Evolutionary conservation across 1,284 basidiomycete species (phyloP), one percentile per base, ranked within the genome.

Genomic region (Puccinia coronata): DNA sequence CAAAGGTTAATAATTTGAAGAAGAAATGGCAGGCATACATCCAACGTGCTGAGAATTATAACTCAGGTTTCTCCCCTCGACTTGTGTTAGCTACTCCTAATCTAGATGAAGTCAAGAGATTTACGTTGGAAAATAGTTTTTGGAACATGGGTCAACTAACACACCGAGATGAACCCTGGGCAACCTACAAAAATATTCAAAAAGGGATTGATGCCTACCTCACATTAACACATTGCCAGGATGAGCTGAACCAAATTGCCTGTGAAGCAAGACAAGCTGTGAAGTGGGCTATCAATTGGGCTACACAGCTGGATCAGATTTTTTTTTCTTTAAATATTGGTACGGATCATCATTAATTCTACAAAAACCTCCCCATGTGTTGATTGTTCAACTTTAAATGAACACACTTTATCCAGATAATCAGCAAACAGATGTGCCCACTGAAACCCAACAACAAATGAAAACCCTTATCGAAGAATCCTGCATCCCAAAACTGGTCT

Each of bases 121-220:
- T 41, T 39, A 4, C 14, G 0, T 55, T 74, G 4, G 57, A 55
- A 0, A 49, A 74, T n/a, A 1, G 0, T 36, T 74, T 74, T n/a
- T 74, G 72, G 72, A 47, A 74, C 31, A n/a, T 41, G 20, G 72
- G 72, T 39, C 23, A 12, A 23, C 39, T 74, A 2, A 57, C 4
- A 5, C 72, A 74, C 25, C 72, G 53, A 1, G n/a, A 57, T 36
- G 72, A 74, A 41, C 53, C 72, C 0, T 74, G 72, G 72, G 53
- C 53, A n/a, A 14, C n/a, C 6, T 31, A 74, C 34, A 23, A 16
- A n/a, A 18, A 43, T 23, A 53, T 39, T 0, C 49, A 59, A 47
- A 43, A 55, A 20, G 53, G 49, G 2, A 74, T 74, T 18, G 1
- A 47, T 28, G 49, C 25, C 14, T 74, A 57, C 41, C 51, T 59